These are phyloP conservation scores for Populus hybrid DNA, from an alignment of 441 rosid genomes.

Conservation along the genomic window DNA sequence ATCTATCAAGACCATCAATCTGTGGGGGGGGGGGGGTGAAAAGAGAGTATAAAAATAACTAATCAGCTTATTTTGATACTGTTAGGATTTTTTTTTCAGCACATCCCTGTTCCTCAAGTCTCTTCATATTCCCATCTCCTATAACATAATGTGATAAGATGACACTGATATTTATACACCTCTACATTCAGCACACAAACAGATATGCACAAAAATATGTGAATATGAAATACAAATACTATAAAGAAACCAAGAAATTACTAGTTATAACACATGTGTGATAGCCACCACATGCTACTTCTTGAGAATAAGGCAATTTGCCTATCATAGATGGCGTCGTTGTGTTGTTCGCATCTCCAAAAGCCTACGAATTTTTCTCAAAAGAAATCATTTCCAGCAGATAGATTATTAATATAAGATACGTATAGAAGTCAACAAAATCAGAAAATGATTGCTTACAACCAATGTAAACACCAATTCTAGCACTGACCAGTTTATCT, in stretches of 20 bases:
- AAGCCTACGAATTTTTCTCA: constrained; percentile 37
- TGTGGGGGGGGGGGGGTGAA: no score
- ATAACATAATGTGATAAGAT: not conserved
- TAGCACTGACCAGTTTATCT: constrained; percentile 44
- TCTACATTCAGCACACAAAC: not conserved
- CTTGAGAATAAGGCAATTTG: constrained; percentile 61
- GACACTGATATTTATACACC: not conserved
- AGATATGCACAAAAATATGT: not conserved
- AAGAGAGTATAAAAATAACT: not conserved
- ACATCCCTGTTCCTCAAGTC: not conserved
- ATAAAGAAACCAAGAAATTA: constrained; percentile 29
- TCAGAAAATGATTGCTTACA: not conserved
- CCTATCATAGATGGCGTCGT: constrained; percentile 54
- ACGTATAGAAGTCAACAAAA: not conserved
- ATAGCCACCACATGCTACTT: constrained; percentile 92
- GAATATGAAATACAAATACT: not conserved
- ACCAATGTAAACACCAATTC: constrained; percentile 8
- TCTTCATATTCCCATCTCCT: not conserved
- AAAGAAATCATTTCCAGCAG: constrained; percentile 8
- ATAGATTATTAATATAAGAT: not conserved
- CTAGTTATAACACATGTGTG: constrained; percentile 87
- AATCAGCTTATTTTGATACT: not conserved
- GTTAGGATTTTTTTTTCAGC: not conserved
- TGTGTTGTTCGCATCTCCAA: constrained; percentile 46
- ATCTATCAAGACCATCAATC: no score